phyloP scores from a whole-genome alignment of 208 protist species.

The Acanthamoeba healyi region DNA sequence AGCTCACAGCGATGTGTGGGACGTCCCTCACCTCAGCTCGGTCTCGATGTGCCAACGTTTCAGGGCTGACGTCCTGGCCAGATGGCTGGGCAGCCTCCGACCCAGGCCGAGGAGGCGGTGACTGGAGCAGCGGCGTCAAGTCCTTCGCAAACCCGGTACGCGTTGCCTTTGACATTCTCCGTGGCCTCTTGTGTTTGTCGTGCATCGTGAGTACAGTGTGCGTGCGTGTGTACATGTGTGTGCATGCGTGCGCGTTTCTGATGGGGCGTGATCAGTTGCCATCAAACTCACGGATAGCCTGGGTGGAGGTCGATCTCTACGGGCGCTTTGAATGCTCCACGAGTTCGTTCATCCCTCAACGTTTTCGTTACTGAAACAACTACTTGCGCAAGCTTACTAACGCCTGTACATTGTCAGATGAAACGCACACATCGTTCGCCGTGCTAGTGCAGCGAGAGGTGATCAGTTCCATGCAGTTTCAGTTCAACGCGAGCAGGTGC shows the following conservation, averaged over 20 bases:
- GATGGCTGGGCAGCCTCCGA: not conserved
- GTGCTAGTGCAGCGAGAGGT: not conserved
- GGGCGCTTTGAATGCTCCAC: conserved; percentile 28
- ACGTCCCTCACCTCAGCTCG: no score
- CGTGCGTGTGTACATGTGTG: not conserved
- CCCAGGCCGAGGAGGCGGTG: not conserved
- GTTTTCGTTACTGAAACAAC: not conserved
- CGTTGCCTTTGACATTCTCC: no score
- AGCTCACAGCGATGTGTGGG: no score
- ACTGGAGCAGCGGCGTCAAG: not conserved
- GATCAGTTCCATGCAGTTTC: not conserved
- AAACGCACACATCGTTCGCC: not conserved
- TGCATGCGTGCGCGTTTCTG: not conserved
- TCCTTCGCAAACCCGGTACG: not conserved
- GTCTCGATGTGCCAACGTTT: not conserved
- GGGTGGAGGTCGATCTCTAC: conserved; percentile 51
- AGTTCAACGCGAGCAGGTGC: not conserved
- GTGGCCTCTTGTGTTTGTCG: not conserved
- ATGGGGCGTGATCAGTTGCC: no score
- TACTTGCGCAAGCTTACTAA: no score
- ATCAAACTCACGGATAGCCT: not conserved
- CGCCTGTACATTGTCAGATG: not conserved
- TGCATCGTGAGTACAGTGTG: not conserved
- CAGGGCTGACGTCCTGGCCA: conserved; percentile 9
- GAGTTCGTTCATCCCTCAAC: not conserved